Evolutionary conservation across 257 asterid genomes (phyloP).

Genomic region (Solanum etuberosum): DNA sequence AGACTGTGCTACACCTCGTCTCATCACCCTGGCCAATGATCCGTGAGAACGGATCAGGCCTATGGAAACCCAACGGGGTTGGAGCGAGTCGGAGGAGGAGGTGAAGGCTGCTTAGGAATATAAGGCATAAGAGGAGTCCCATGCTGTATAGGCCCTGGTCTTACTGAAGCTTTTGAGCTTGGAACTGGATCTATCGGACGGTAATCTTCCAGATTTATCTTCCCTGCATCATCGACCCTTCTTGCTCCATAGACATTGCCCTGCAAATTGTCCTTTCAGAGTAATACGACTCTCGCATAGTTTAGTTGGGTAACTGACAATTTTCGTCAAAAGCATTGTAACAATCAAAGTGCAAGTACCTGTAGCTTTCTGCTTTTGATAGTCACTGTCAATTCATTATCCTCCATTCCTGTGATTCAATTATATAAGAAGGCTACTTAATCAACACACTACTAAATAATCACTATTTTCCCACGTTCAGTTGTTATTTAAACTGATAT

Average conservation of each 20-base stretch:
- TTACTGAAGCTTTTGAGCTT: slow-evolving; percentile 51
- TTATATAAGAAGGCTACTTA: neutral
- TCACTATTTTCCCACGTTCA: neutral
- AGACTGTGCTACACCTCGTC: neutral
- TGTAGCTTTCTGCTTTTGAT: slow-evolving; percentile 43
- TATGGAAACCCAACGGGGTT: neutral
- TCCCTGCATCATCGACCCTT: neutral
- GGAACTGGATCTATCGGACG: slow-evolving; percentile 62
- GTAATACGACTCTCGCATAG: neutral
- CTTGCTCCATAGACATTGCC: neutral
- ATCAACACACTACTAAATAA: neutral
- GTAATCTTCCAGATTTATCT: slow-evolving; percentile 46
- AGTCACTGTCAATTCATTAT: neutral
- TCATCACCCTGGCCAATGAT: neutral
- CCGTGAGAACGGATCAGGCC: neutral
- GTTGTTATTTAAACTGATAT: too few relatives aligned
- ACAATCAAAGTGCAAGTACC: slow-evolving; percentile 20
- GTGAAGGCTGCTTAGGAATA: slow-evolving; percentile 56
- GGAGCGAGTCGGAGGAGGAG: slow-evolving; percentile 28
- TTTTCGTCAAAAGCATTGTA: neutral
- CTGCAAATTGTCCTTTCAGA: slow-evolving; percentile 2
- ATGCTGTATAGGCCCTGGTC: slow-evolving; percentile 75
- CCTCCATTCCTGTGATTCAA: neutral
- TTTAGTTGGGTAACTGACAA: neutral
- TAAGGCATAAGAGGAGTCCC: slow-evolving; percentile 80